Conservation (phyloP, 768 basidiomycete species). For the Hygrocybe coccinea region DNA sequence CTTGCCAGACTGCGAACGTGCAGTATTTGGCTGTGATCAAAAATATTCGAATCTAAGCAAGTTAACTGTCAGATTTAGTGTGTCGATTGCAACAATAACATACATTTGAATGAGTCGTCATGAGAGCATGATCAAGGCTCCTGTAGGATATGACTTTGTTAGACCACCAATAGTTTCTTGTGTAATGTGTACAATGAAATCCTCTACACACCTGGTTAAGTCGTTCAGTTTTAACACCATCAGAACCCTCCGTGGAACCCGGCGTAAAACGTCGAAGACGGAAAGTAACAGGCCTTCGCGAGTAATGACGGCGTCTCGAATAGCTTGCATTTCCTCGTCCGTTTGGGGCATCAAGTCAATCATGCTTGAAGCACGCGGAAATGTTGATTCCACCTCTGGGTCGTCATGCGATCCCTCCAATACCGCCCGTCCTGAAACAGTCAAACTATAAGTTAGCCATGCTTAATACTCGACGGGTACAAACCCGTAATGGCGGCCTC, state of each 20-base stretch:
- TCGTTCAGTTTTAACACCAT: constrained; percentile 88
- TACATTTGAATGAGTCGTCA: constrained; percentile 82
- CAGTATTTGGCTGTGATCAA: constrained; percentile 89
- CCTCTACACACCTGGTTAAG: constrained; percentile 60
- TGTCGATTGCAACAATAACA: not conserved
- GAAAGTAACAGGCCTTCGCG: constrained; percentile 78
- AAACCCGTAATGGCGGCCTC: constrained; percentile 88
- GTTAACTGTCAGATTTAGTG: constrained; percentile 1
- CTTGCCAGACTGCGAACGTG: constrained; percentile 70
- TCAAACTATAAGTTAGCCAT: not conserved
- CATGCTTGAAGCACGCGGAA: constrained; percentile 68
- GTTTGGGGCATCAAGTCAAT: constrained; percentile 70
- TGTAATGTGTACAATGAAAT: not conserved
- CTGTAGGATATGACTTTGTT: constrained; percentile 32
- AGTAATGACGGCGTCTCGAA: constrained; percentile 77
- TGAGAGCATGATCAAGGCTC: constrained; percentile 76
- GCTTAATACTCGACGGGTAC: not conserved
- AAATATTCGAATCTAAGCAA: constrained; percentile 73
- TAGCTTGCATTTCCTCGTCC: constrained; percentile 72
- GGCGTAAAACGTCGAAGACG: constrained; percentile 82
- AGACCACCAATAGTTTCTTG: not conserved
- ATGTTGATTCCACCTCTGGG: constrained; percentile 21
- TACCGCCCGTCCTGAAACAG: constrained; percentile 46
- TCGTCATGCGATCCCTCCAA: constrained; percentile 53
- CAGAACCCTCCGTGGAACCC: constrained; percentile 76